These are phyloP conservation scores for Herpetospermum pedunculosum DNA, from an alignment of 306 rosid genomes.

Conservation along the genomic window DNA sequence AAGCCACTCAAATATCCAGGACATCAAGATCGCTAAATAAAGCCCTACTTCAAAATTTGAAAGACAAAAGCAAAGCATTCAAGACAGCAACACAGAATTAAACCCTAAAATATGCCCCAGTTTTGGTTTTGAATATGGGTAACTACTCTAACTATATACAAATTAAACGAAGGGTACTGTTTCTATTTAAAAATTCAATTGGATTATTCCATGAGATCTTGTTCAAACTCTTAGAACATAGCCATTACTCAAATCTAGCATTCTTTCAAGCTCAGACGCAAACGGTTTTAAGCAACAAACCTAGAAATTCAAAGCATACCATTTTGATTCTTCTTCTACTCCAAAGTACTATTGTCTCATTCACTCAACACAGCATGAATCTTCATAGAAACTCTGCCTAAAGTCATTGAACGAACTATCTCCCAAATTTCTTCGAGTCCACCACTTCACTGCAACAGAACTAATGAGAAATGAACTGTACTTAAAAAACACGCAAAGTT, in stretches of 20 bases:
- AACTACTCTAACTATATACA: background rate
- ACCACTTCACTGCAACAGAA: background rate
- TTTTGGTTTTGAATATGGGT: background rate
- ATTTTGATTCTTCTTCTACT: slow-evolving; percentile 1
- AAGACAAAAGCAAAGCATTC: background rate
- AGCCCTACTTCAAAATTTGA: background rate
- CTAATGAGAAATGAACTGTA: background rate
- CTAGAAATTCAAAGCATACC: slow-evolving; percentile 4
- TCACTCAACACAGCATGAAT: background rate
- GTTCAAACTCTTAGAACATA: background rate
- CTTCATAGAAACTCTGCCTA: background rate
- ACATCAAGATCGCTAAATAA: background rate
- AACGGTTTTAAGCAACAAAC: background rate
- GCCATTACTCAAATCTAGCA: background rate
- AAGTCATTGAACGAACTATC: background rate
- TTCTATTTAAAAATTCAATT: background rate
- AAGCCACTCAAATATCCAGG: background rate
- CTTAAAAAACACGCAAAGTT: background rate
- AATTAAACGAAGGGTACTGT: background rate
- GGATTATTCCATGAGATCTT: background rate
- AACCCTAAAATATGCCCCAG: background rate
- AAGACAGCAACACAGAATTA: background rate
- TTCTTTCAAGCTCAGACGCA: background rate
- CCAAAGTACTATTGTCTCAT: background rate
- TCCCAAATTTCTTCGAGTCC: background rate